These are phyloP conservation scores for Lactarius tabidus DNA, from an alignment of 768 basidiomycete species.

Conservation along the genomic window DNA sequence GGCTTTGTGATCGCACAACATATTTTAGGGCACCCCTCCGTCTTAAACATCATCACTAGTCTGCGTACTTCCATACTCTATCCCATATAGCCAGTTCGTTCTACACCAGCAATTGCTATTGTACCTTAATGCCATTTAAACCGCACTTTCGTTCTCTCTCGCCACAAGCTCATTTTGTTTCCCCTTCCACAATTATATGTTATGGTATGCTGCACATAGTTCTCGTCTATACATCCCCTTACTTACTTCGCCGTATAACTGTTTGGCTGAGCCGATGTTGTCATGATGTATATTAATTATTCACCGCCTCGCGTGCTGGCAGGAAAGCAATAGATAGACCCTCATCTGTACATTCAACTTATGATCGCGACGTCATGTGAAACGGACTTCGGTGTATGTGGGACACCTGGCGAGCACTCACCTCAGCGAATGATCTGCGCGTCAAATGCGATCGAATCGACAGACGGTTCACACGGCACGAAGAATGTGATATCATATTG, in stretches of 20 bases:
- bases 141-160: conserved; percentile 12
- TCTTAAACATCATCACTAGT: conserved; percentile 1
- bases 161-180: conserved; percentile 12
- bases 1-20: background rate
- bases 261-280: conserved; percentile 17
- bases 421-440: background rate
- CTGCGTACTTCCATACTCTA: conserved; percentile 15
- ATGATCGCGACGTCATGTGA: conserved; percentile 12
- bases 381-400: background rate
- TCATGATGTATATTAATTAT: conserved; percentile 25
- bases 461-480: background rate
- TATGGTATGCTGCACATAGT: conserved; percentile 25
- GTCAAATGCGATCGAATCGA: background rate
- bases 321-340: conserved; percentile 15
- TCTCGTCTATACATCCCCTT: conserved; percentile 18
- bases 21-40: conserved; percentile 3
- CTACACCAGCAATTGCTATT: conserved; percentile 11
- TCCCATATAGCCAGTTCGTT: conserved; percentile 11
- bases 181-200: conserved; percentile 19
- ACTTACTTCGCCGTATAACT: conserved; percentile 24
- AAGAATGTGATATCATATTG: conserved; percentile 3
- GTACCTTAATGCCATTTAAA: conserved; percentile 23
- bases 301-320: conserved; percentile 12
- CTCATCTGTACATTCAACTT: conserved; percentile 12
- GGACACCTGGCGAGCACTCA: background rate